Evolutionary conservation across 176 grass and related monocot genomes (phyloP).

Genomic region (Dactylis glomerata): DNA sequence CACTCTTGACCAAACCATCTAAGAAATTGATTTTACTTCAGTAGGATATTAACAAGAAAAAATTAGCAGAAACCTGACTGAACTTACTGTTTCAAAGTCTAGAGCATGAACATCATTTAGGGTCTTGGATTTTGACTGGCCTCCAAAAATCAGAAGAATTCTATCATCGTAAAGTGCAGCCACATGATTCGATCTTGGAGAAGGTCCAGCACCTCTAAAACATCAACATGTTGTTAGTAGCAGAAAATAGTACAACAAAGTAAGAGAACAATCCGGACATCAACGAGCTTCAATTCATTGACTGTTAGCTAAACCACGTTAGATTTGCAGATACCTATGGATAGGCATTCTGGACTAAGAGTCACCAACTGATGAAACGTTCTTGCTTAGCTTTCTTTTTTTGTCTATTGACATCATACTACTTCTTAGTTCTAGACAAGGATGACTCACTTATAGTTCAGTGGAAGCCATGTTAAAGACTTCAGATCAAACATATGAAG

Average conservation of each 20-base stretch:
- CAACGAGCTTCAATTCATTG: background rate
- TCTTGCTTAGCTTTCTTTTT: slow-evolving; percentile 14
- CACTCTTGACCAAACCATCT: slow-evolving; percentile 99
- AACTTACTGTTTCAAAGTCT: slow-evolving; percentile 92
- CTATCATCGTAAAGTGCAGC: slow-evolving; percentile 86
- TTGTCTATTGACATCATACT: background rate
- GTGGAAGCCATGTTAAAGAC: slow-evolving; percentile 93
- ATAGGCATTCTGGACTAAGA: background rate
- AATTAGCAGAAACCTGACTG: slow-evolving; percentile 3
- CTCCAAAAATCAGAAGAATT: slow-evolving; percentile 84
- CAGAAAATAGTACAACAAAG: slow-evolving; percentile 8
- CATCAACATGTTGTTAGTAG: slow-evolving; percentile 25
- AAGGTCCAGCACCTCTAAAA: slow-evolving; percentile 91
- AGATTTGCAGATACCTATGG: slow-evolving; percentile 4
- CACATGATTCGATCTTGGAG: slow-evolving; percentile 87
- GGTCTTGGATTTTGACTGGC: slow-evolving; percentile 91
- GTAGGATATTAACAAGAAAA: slow-evolving; percentile 6
- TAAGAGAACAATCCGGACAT: slow-evolving; percentile 12
- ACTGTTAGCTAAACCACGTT: background rate
- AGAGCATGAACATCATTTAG: slow-evolving; percentile 90
- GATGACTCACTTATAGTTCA: slow-evolving; percentile 89
- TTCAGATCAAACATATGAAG: slow-evolving; percentile 99
- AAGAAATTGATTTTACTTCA: slow-evolving; percentile 35
- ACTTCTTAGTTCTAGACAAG: slow-evolving; percentile 3
- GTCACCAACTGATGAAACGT: background rate